Evolutionary conservation across 225 moss, liverwort and hornwort species (phyloP).

Genomic region (Sphagnum contortum): DNA sequence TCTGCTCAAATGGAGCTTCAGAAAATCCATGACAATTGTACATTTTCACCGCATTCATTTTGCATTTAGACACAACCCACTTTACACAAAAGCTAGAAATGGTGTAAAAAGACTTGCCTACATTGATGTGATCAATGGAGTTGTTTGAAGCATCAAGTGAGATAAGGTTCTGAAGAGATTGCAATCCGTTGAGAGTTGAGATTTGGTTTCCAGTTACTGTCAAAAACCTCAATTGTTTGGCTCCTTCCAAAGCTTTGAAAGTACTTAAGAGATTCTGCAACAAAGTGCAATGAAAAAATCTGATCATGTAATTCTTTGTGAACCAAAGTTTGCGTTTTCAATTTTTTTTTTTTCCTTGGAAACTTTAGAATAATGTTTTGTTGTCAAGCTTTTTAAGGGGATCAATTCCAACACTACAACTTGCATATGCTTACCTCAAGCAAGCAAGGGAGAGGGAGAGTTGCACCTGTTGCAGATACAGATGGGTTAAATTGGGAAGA

Average conservation of each 20-base stretch:
- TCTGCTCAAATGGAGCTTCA: no score
- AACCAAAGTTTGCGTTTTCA: not conserved
- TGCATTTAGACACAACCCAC: no score
- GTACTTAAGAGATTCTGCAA: conserved; percentile 30
- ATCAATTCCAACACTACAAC: not conserved
- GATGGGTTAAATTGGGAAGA: conserved; percentile 30
- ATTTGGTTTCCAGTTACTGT: conserved; percentile 21
- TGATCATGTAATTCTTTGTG: not conserved
- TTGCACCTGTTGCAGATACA: conserved; percentile 54
- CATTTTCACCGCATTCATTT: no score
- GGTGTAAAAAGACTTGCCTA: conserved; percentile 10
- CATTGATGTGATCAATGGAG: conserved; percentile 23
- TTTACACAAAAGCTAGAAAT: no score
- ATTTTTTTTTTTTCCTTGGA: not conserved
- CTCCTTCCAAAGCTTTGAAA: conserved; percentile 30
- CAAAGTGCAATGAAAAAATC: not conserved
- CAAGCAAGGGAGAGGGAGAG: not conserved
- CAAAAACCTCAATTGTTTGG: conserved; percentile 21
- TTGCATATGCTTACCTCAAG: not conserved
- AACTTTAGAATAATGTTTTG: not conserved
- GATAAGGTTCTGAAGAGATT: conserved; percentile 22
- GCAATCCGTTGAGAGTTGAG: conserved; percentile 14
- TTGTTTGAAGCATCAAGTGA: conserved; percentile 39
- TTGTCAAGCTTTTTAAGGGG: no score
- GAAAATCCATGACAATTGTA: no score